Conservation (phyloP, 768 basidiomycete genomes). For the Trametes coccinea region DNA sequence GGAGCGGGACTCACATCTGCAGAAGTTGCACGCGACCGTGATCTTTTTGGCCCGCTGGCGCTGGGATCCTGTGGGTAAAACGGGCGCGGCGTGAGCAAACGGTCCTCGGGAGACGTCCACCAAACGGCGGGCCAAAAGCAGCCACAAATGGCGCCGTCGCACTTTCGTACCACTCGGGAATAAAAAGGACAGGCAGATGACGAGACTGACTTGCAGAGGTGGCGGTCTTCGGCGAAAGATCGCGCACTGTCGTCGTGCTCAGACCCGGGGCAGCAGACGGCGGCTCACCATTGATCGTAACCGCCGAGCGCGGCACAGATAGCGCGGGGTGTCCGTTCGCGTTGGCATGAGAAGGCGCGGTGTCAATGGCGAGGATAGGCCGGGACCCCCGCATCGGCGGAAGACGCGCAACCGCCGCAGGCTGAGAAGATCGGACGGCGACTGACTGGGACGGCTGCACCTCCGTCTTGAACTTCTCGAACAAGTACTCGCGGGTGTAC, state of each 20-base stretch:
- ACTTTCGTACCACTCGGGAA: background rate
- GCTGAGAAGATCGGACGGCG: conserved; percentile 24
- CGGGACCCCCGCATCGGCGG: conserved; percentile 43
- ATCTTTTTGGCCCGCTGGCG: conserved; percentile 82
- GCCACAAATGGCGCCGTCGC: conserved; percentile 7
- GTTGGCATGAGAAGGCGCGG: conserved; percentile 47
- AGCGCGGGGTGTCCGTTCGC: conserved; percentile 47
- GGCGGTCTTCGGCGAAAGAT: conserved; percentile 34
- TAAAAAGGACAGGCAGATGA: conserved; percentile 9
- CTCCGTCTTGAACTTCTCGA: conserved; percentile 60
- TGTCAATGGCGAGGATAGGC: conserved; percentile 64
- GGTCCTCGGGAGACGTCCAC: conserved; percentile 8
- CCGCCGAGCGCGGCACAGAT: conserved; percentile 23
- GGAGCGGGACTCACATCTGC: conserved; percentile 70
- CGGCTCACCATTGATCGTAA: conserved; percentile 31
- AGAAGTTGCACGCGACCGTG: conserved; percentile 88
- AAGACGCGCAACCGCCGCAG: conserved; percentile 23
- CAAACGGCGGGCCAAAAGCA: conserved; percentile 2
- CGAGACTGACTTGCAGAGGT: conserved; percentile 40
- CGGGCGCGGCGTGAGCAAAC: conserved; percentile 22
- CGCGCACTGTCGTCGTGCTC: conserved; percentile 17
- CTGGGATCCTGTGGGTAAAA: conserved; percentile 46
- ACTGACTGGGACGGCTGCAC: conserved; percentile 24
- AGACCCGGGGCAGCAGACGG: conserved; percentile 16
- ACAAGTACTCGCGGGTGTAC: conserved; percentile 81